phyloP scores from a whole-genome alignment of 2,329 filamentous ascomycete species.

The Dothideomycetidae sp. region DNA sequence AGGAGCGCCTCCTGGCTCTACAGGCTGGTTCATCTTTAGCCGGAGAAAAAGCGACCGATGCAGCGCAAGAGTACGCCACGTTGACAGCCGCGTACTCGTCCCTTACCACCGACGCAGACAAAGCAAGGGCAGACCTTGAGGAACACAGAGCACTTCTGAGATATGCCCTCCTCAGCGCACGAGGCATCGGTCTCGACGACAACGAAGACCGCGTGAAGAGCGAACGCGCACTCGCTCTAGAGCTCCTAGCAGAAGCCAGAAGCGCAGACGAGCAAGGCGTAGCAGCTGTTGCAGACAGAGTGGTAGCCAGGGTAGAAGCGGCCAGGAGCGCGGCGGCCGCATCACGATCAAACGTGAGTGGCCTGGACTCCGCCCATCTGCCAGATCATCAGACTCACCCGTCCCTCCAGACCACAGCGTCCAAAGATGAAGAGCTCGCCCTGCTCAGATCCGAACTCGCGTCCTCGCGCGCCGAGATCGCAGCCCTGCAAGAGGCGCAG shows the following conservation, averaged over 20 bases:
- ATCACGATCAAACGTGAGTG: too few relatives aligned
- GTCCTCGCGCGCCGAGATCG: conserved; percentile 1
- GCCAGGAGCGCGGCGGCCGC: conserved; percentile 8
- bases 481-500: conserved; percentile 10
- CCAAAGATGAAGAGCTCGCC: neutral
- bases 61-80: conserved; percentile 11
- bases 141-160: conserved; percentile 15
- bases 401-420: neutral
- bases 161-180: conserved; percentile 14
- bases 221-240: conserved; percentile 14
- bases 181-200: conserved; percentile 10
- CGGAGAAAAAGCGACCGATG: conserved; percentile 9
- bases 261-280: conserved; percentile 11
- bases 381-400: too few relatives aligned
- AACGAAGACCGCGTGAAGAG: conserved; percentile 12
- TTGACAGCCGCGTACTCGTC: conserved; percentile 12
- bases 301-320: conserved; percentile 13
- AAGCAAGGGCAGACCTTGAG: conserved; percentile 14
- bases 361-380: too few relatives aligned
- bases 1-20: conserved; percentile 11
- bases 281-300: conserved; percentile 10
- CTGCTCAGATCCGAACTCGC: neutral
- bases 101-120: conserved; percentile 14
- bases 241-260: conserved; percentile 13
- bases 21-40: neutral